Percentiles rank a stretch among this genome's conserved stretches.
phyloP scores from a whole-genome alignment of 192 early-diverging fungal species.

The Haplosporangium gracile region DNA sequence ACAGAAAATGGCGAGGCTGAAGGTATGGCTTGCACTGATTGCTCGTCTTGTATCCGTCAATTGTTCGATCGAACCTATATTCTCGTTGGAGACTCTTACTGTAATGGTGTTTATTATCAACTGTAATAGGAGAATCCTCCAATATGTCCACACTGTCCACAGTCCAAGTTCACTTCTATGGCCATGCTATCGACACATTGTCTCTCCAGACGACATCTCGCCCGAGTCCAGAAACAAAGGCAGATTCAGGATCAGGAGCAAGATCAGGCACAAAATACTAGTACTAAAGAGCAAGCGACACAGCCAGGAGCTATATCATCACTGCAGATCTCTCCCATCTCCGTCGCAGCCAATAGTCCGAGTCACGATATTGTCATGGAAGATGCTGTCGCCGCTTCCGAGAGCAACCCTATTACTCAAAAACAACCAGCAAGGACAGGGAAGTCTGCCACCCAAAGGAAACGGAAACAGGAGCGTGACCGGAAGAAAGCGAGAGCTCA shows the following conservation, averaged over 20 bases:
- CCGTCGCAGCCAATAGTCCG: background rate
- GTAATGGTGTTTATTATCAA: no score
- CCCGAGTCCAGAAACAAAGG: background rate
- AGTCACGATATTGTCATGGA: background rate
- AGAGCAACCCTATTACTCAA: no score
- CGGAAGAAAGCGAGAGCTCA: constrained; percentile 26
- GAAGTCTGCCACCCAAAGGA: constrained; percentile 9
- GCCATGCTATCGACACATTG: constrained; percentile 31
- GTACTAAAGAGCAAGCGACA: background rate
- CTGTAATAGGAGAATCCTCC: constrained; percentile 15
- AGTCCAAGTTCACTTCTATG: constrained; percentile 25
- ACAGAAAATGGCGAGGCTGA: constrained; percentile 21
- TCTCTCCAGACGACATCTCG: constrained; percentile 24
- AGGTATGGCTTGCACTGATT: constrained; percentile 9
- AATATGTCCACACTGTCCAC: constrained; percentile 24
- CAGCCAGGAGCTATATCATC: background rate
- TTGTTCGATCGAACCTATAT: background rate
- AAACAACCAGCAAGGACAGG: background rate
- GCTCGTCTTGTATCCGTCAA: background rate
- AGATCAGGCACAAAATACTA: no score
- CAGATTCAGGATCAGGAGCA: background rate
- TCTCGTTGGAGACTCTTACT: no score
- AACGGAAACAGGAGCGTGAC: constrained; percentile 14
- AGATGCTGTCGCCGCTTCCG: background rate
- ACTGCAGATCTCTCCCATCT: background rate